These are phyloP conservation scores for Oxyria digyna DNA, from an alignment of 148 eudicot genomes.

Conservation along the genomic window DNA sequence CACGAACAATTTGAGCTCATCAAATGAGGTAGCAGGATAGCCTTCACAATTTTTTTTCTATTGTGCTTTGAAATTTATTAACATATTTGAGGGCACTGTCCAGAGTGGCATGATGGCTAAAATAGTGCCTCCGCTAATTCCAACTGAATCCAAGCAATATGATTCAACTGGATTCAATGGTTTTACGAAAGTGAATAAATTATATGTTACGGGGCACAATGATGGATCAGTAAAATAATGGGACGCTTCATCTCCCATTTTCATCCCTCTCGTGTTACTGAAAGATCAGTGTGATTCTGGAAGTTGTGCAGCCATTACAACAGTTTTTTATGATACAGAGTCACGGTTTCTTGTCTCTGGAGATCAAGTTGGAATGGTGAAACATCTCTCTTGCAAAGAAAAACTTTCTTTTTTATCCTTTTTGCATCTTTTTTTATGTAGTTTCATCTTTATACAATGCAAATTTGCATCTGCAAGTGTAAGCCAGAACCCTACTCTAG, in stretches of 20 bases:
- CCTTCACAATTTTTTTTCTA: not conserved
- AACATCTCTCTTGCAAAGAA: too few relatives aligned
- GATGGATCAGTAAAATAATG: slow-evolving; percentile 80
- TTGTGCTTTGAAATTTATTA: not conserved
- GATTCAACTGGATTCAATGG: slow-evolving; percentile 42
- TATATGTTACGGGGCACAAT: slow-evolving; percentile 74
- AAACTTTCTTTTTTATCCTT: too few relatives aligned
- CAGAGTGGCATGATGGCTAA: slow-evolving; percentile 42
- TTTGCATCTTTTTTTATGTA: too few relatives aligned
- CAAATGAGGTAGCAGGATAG: too few relatives aligned
- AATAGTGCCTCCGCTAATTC: slow-evolving; percentile 47
- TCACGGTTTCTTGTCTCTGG: too few relatives aligned
- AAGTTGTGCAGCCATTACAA: slow-evolving; percentile 54
- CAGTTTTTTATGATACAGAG: too few relatives aligned
- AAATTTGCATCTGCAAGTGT: too few relatives aligned
- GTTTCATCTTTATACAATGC: too few relatives aligned
- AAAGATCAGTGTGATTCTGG: slow-evolving; percentile 62
- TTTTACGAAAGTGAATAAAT: slow-evolving; percentile 50
- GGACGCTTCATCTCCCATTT: slow-evolving; percentile 68
- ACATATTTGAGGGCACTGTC: slow-evolving; percentile 4
- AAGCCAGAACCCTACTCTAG: too few relatives aligned
- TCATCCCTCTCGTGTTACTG: slow-evolving; percentile 58
- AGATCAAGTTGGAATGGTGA: too few relatives aligned
- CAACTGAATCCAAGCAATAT: slow-evolving; percentile 38
- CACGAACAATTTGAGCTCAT: slow-evolving; percentile 25